Evolutionary conservation across 2,329 filamentous ascomycete species (phyloP).

Genomic region (Paraphaeosphaeria sporulosa): DNA sequence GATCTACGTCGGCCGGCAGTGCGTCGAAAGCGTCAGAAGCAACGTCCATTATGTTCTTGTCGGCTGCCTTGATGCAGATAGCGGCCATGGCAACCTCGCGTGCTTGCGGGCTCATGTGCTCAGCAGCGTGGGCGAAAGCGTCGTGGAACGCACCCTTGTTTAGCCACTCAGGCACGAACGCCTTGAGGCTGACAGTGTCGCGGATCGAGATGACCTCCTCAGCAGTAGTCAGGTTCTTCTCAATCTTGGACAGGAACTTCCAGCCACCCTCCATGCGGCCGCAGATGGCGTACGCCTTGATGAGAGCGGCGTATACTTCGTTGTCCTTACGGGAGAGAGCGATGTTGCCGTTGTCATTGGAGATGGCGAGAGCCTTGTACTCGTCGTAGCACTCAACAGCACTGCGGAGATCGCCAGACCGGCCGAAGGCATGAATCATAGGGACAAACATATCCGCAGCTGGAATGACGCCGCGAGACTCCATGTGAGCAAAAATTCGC

Average conservation of each 20-base stretch:
- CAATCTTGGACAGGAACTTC: constrained; percentile 84
- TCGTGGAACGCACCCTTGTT: constrained; percentile 73
- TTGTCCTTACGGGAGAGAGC: constrained; percentile 77
- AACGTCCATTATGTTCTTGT: constrained; percentile 73
- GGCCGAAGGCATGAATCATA: constrained; percentile 95
- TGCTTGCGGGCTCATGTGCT: constrained; percentile 64
- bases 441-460: constrained; percentile 84
- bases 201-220: constrained; percentile 68
- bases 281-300: constrained; percentile 85
- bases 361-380: constrained; percentile 88
- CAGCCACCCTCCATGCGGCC: constrained; percentile 82
- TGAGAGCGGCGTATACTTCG: constrained; percentile 87
- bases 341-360: constrained; percentile 76
- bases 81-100: constrained; percentile 71
- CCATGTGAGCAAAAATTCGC: constrained; percentile 90
- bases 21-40: constrained; percentile 66
- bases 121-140: constrained; percentile 76
- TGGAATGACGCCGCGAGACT: constrained; percentile 74
- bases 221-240: constrained; percentile 61
- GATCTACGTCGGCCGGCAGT: constrained; percentile 55
- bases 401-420: constrained; percentile 79
- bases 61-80: constrained; percentile 80
- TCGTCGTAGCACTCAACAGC: constrained; percentile 96
- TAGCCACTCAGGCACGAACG: constrained; percentile 81
- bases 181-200: constrained; percentile 73